Evolutionary conservation across 2,329 filamentous ascomycete species (phyloP), one percentile per base, ranked within the genome.

Genomic region (Colletotrichum phormii): DNA sequence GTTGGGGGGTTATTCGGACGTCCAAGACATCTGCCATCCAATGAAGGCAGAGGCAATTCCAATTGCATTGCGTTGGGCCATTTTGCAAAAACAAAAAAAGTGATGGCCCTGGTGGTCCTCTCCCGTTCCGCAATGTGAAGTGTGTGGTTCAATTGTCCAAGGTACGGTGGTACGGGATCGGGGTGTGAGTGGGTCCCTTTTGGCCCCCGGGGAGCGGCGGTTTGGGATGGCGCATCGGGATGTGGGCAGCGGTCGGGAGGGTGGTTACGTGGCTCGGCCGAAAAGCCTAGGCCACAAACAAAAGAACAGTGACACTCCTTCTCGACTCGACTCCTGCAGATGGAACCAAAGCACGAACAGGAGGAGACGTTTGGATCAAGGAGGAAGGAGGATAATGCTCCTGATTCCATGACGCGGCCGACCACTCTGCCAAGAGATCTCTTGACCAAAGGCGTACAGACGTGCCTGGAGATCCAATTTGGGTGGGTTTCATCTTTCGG

Each of bases 201-300:
- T 42, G 37, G 37, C n/a, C n/a, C 53, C 57, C 69, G 51, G 65
- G 67, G 29, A 31, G 57, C 49, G 22, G 37, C 46, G 42, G 46
- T 49, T 61, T 61, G 58, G 51, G 46, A 37, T 60, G 53, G 65
- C 24, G 59, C 65, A 33, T 72, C 69, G 69, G 65, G 54, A 72
- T 72, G 69, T 72, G 69, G 69, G 69, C 58, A 29, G 26, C 2
- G 42, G 24, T 18, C 33, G 59, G 29, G 42, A 22, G 26, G 26
- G 37, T 69, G 69, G 59, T 63, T 72, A 68, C 59, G 69, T 65
- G 69, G 69, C 58, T 51, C 58, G 69, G 64, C 58, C 68, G 58
- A 72, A 58, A 58, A 42, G 6, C 64, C 69, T 26, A 33, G 67
- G 60, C 9, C 15, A 15, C 18, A 33, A 49, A 22, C 42, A 49